phyloP scores from a whole-genome alignment of 768 basidiomycete species.

The Termitomyces sp. region DNA sequence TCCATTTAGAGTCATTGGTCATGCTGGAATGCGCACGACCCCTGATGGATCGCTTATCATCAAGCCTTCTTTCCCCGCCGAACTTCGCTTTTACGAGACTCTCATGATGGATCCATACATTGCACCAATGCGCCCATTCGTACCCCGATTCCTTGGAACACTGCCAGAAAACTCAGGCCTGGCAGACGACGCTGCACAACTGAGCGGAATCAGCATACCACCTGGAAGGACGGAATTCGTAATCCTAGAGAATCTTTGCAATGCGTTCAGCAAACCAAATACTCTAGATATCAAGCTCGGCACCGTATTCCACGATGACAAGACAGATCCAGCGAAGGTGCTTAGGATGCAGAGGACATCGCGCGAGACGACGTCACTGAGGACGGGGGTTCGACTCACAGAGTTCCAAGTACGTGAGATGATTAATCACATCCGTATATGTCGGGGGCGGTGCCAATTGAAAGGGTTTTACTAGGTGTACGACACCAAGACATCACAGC shows the following conservation, averaged over 20 bases:
- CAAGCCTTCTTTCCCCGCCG: constrained; percentile 64
- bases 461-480: constrained; percentile 52
- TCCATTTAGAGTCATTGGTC: constrained; percentile 64
- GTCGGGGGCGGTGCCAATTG: neutral
- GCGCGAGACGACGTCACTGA: constrained; percentile 61
- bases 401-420: constrained; percentile 74
- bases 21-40: constrained; percentile 62
- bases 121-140: constrained; percentile 48
- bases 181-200: constrained; percentile 41
- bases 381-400: constrained; percentile 79
- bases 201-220: constrained; percentile 11
- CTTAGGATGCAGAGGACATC: constrained; percentile 74
- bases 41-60: constrained; percentile 75
- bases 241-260: constrained; percentile 79
- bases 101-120: constrained; percentile 38
- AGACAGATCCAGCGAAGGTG: constrained; percentile 65
- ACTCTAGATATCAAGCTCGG: constrained; percentile 93
- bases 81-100: constrained; percentile 69
- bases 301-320: constrained; percentile 75
- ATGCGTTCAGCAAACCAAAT: constrained; percentile 74
- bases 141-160: constrained; percentile 77
- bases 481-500: constrained; percentile 49
- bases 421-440: neutral
- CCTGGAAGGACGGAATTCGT: constrained; percentile 50
- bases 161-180: constrained; percentile 36